phyloP scores from a whole-genome alignment of 1,284 basidiomycete species.

The Neolentinus lepideus region DNA sequence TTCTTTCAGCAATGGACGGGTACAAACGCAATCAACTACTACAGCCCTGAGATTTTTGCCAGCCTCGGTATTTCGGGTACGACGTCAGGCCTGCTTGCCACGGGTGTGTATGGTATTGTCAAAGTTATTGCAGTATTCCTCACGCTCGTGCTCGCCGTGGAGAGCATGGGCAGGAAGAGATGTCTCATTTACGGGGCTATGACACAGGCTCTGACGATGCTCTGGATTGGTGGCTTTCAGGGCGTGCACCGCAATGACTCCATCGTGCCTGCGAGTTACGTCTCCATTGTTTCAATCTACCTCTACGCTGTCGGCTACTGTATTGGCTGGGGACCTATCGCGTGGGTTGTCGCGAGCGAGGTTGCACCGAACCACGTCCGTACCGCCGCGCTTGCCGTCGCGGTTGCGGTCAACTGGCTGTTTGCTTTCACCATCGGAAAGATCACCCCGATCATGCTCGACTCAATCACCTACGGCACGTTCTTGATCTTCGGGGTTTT shows the following conservation, averaged over 20 bases:
- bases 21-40: conserved; percentile 56
- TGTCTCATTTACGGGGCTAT: conserved; percentile 38
- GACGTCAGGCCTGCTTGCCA: conserved; percentile 46
- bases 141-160: conserved; percentile 35
- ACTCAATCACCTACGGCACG: conserved; percentile 40
- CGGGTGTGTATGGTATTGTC: conserved; percentile 55
- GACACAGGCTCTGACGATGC: conserved; percentile 38
- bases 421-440: conserved; percentile 42
- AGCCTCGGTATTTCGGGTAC: conserved; percentile 48
- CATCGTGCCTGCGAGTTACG: conserved; percentile 36
- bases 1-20: conserved; percentile 55
- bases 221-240: conserved; percentile 42
- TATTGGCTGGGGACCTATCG: conserved; percentile 26
- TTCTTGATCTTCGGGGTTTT: conserved; percentile 42
- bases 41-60: conserved; percentile 39
- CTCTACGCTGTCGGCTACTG: conserved; percentile 40
- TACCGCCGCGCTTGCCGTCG: conserved; percentile 32
- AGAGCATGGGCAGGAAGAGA: conserved; percentile 35
- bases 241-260: conserved; percentile 27
- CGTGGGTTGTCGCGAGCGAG: conserved; percentile 42
- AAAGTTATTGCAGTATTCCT: conserved; percentile 38
- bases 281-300: conserved; percentile 41
- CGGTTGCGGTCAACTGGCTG: conserved; percentile 39
- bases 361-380: conserved; percentile 42
- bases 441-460: conserved; percentile 43